phyloP scores from a whole-genome alignment of 352 stramenopile genomes.

The Pythium monospermum region DNA sequence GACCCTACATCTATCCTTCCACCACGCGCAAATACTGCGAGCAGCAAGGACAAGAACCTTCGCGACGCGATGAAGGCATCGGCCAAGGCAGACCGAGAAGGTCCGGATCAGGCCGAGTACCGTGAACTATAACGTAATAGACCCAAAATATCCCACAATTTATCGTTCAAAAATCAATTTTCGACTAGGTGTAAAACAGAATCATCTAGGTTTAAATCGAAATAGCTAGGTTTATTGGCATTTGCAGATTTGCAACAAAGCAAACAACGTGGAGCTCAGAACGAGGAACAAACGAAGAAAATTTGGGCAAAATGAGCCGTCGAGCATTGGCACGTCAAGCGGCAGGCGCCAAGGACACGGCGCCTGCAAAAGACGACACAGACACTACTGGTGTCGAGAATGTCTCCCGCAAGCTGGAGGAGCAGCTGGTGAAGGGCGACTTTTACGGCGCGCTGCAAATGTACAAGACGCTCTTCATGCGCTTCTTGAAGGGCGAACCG shows the following conservation, averaged over 20 bases:
- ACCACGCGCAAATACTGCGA: not conserved
- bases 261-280: not conserved
- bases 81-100: conserved; percentile 22
- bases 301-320: conserved; percentile 73
- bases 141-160: not conserved
- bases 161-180: too few species aligned
- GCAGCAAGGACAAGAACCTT: conserved; percentile 82
- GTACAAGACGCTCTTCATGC: conserved; percentile 90
- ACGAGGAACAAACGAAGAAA: too few species aligned
- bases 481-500: conserved; percentile 70
- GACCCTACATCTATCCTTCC: not conserved
- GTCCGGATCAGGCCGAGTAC: conserved; percentile 69
- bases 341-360: conserved; percentile 37
- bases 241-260: not conserved
- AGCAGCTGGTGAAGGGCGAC: conserved; percentile 65
- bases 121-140: conserved; percentile 50
- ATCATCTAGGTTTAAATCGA: conserved; percentile 8
- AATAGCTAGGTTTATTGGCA: too few species aligned
- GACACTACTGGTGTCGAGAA: conserved; percentile 65
- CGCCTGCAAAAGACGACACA: conserved; percentile 13
- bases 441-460: conserved; percentile 87
- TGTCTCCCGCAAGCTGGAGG: conserved; percentile 70
- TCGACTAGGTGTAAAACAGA: not conserved
- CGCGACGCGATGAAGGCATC: conserved; percentile 70
- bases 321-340: conserved; percentile 62